Evolutionary conservation across 352 stramenopile genomes (phyloP).

Genomic region (Paralagenidium karlingii): DNA sequence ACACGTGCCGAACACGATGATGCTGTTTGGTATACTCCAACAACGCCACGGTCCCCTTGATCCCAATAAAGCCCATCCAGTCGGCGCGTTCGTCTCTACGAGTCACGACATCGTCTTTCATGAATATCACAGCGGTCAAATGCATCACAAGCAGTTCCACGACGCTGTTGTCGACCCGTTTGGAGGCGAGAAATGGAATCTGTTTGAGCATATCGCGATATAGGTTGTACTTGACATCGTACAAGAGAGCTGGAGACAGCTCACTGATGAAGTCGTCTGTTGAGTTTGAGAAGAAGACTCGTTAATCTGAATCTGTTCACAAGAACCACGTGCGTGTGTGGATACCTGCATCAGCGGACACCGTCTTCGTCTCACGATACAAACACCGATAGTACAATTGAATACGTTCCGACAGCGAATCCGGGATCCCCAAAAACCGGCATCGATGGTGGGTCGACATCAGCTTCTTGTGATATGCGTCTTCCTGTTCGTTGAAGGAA

Average conservation of each 20-base stretch:
- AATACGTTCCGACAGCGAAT: slow-evolving; percentile 35
- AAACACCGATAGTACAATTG: slow-evolving; percentile 54
- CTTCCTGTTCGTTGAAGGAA: slow-evolving; percentile 58
- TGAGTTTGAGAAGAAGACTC: too few relatives aligned
- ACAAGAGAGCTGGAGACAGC: slow-evolving; percentile 47
- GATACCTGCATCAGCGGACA: slow-evolving; percentile 40
- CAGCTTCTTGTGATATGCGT: slow-evolving; percentile 56
- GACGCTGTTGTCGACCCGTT: slow-evolving; percentile 47
- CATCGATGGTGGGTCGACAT: slow-evolving; percentile 49
- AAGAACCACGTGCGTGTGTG: too few relatives aligned
- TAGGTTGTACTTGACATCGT: slow-evolving; percentile 67
- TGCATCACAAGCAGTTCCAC: slow-evolving; percentile 73
- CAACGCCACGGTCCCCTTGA: slow-evolving; percentile 50
- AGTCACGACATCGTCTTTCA: slow-evolving; percentile 69
- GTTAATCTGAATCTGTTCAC: too few relatives aligned
- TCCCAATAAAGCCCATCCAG: slow-evolving; percentile 77
- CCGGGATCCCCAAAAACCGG: slow-evolving; percentile 46
- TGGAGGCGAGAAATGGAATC: slow-evolving; percentile 55
- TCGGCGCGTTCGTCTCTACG: slow-evolving; percentile 67
- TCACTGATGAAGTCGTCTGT: slow-evolving; percentile 69
- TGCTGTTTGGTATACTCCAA: slow-evolving; percentile 28
- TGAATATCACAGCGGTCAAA: slow-evolving; percentile 59
- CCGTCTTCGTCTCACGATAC: slow-evolving; percentile 50
- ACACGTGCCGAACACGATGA: slow-evolving; percentile 41
- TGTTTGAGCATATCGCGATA: slow-evolving; percentile 72